Percentiles rank a stretch among this genome's conserved stretches.
These are phyloP conservation scores for Calocera viscosa DNA, from an alignment of 768 basidiomycete genomes.

Conservation along the genomic window DNA sequence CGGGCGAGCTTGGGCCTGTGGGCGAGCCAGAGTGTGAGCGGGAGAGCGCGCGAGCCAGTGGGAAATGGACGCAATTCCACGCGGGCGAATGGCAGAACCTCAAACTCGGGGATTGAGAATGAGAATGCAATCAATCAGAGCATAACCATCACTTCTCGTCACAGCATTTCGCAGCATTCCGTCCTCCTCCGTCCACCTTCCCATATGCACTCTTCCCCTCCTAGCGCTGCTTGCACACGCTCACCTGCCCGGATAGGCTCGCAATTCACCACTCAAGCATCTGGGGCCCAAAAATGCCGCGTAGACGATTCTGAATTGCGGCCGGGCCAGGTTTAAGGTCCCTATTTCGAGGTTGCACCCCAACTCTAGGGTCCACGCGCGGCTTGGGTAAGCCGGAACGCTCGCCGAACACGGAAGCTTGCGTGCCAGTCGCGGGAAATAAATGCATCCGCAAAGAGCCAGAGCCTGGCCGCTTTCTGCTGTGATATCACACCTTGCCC, in stretches of 20 bases:
- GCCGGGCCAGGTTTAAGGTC: not conserved
- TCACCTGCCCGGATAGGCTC: not conserved
- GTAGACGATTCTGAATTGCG: not conserved
- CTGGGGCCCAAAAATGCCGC: not conserved
- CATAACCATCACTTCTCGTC: not conserved
- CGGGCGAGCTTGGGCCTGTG: no score
- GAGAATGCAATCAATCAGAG: not conserved
- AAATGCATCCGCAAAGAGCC: not conserved
- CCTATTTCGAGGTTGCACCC: not conserved
- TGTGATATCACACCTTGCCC: not conserved
- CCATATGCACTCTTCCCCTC: not conserved
- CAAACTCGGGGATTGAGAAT: not conserved
- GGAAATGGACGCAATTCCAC: no score
- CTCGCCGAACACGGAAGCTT: not conserved
- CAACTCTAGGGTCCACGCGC: not conserved
- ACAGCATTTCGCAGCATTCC: not conserved
- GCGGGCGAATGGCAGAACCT: no score
- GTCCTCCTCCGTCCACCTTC: no score
- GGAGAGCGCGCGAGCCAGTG: no score
- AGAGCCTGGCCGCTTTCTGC: not conserved
- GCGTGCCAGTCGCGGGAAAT: not conserved
- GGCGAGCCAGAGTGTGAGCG: no score
- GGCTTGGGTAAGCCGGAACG: not conserved
- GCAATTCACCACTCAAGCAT: not conserved
- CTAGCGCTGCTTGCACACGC: not conserved